Percentiles rank a stretch among this genome's conserved stretches.
Evolutionary conservation across 129 eudicot genomes (phyloP).

Genomic region (Mikania micrantha): DNA sequence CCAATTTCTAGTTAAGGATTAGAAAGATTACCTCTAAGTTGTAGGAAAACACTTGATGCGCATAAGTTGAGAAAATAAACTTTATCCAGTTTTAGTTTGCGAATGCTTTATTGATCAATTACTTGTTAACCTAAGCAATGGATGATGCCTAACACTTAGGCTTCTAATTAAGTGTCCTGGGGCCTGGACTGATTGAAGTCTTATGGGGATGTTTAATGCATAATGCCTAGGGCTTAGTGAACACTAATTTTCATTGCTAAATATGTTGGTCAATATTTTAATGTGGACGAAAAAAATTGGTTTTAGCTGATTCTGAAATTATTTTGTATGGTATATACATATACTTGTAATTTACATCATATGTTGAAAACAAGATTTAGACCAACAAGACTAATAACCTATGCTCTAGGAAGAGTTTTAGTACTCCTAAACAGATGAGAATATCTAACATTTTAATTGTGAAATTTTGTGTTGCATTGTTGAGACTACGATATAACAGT

Average conservation of each 20-base stretch:
- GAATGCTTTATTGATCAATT: not conserved
- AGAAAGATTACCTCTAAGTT: conserved; percentile 1
- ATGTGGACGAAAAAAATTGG: not conserved
- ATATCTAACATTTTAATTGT: not conserved
- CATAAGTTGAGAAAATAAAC: conserved; percentile 6
- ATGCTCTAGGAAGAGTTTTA: not conserved
- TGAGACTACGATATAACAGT: not conserved
- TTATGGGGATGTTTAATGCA: not conserved
- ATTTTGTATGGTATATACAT: not conserved
- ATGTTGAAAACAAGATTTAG: not conserved
- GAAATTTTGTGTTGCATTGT: not conserved
- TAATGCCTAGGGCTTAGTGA: not conserved
- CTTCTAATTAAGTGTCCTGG: not conserved
- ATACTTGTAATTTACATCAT: not conserved
- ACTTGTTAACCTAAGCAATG: not conserved
- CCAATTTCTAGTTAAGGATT: not conserved
- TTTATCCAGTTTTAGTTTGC: not conserved
- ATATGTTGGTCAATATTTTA: not conserved
- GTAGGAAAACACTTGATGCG: not conserved
- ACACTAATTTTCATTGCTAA: not conserved
- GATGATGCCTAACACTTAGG: not conserved
- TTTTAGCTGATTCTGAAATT: not conserved
- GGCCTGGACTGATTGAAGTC: not conserved
- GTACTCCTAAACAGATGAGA: not conserved
- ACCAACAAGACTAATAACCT: not conserved